Conservation (phyloP, 2,329 filamentous ascomycete species). For the Cercospora sp. region DNA sequence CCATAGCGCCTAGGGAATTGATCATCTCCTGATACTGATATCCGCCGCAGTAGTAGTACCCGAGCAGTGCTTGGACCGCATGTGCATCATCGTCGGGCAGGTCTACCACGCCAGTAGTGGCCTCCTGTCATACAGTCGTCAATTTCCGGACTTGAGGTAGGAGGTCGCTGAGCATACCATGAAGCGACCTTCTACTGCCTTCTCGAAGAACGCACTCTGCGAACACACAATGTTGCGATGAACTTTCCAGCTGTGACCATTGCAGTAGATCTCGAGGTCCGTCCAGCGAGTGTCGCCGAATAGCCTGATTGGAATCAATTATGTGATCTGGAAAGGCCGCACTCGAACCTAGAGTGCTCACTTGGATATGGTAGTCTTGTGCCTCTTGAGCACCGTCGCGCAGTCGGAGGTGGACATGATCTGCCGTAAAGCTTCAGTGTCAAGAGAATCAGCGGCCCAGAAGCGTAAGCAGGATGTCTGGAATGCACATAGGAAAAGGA, state of each 20-base stretch:
- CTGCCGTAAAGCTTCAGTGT: too few relatives aligned
- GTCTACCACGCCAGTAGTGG: background rate
- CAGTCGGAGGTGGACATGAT: too few relatives aligned
- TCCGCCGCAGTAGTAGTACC: constrained; percentile 16
- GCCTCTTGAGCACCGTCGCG: too few relatives aligned
- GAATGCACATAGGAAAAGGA: too few relatives aligned
- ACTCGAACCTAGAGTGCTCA: too few relatives aligned
- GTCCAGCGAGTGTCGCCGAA: constrained; percentile 17
- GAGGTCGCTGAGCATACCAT: constrained; percentile 9
- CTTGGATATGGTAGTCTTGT: background rate
- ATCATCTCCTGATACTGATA: background rate
- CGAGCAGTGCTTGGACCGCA: constrained; percentile 23
- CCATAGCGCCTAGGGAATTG: background rate
- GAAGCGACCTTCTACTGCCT: constrained; percentile 26
- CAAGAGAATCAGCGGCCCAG: too few relatives aligned
- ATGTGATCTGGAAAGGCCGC: too few relatives aligned
- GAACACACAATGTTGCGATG: constrained; percentile 31
- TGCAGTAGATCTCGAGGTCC: constrained; percentile 30
- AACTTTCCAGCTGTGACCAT: constrained; percentile 23
- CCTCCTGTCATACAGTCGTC: background rate
- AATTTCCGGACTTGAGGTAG: background rate
- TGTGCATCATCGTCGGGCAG: constrained; percentile 7
- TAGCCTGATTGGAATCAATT: too few relatives aligned
- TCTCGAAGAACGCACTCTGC: constrained; percentile 31
- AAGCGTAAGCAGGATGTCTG: too few relatives aligned